phyloP scores from a whole-genome alignment of 176 grass and related monocot species.

The Tillandsia leiboldiana region DNA sequence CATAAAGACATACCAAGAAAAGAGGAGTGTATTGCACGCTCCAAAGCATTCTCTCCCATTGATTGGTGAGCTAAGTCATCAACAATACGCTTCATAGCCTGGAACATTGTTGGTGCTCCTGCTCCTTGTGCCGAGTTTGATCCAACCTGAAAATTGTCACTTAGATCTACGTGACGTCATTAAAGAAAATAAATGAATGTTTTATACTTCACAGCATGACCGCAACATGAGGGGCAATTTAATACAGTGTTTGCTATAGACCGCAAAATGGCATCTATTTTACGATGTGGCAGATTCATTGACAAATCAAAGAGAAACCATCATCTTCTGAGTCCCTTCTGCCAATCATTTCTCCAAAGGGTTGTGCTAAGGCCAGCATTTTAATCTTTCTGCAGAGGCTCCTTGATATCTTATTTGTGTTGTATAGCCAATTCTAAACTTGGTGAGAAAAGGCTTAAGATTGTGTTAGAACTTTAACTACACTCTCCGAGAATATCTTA shows the following conservation, averaged over 20 bases:
- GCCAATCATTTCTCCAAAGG: no score
- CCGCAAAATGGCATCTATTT: neutral
- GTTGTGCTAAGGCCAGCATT: no score
- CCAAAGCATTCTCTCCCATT: slow-evolving; percentile 73
- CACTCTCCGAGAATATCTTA: no score
- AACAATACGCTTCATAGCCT: slow-evolving; percentile 70
- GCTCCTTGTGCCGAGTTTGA: slow-evolving; percentile 92
- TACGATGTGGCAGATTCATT: no score
- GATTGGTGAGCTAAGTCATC: slow-evolving; percentile 60
- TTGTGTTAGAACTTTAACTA: no score
- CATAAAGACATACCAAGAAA: slow-evolving; percentile 65
- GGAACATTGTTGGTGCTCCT: slow-evolving; percentile 87
- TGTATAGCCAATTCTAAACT: no score
- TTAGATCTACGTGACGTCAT: slow-evolving; percentile 1
- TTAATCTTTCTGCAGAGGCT: no score
- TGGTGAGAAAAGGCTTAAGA: no score
- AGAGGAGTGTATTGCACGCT: slow-evolving; percentile 77
- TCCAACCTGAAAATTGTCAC: slow-evolving; percentile 49
- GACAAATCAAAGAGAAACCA: no score
- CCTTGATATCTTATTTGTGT: no score
- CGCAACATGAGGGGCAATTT: neutral
- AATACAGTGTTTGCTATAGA: neutral
- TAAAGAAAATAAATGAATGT: slow-evolving; percentile 2
- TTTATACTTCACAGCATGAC: neutral
- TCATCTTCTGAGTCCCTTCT: no score